Evolutionary conservation across 352 stramenopile species (phyloP).

Genomic region (Globisporangium viniferum): DNA sequence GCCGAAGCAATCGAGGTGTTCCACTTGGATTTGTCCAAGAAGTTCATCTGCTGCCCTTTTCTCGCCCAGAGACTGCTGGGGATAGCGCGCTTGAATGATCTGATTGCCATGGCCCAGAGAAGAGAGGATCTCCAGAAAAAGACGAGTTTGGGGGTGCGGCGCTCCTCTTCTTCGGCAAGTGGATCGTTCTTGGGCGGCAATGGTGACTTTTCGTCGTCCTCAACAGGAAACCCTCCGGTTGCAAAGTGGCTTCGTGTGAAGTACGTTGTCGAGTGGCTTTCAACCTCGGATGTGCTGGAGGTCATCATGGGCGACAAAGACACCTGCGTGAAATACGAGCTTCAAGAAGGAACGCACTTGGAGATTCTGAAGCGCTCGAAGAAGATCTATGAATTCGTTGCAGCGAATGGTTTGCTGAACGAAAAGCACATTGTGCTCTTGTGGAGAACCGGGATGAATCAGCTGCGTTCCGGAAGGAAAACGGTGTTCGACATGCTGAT

Average conservation of each 20-base stretch:
- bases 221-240: constrained; percentile 23
- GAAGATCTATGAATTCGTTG: constrained; percentile 67
- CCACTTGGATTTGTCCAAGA: constrained; percentile 82
- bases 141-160: constrained; percentile 46
- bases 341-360: constrained; percentile 77
- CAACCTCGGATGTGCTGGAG: constrained; percentile 73
- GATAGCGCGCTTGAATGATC: constrained; percentile 67
- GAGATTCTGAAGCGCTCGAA: constrained; percentile 80
- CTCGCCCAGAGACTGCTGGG: constrained; percentile 69
- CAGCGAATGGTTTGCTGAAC: constrained; percentile 49
- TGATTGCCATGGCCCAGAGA: constrained; percentile 74
- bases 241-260: constrained; percentile 74
- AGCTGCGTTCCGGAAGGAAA: constrained; percentile 67
- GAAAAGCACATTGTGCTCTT: constrained; percentile 70
- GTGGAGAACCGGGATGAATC: constrained; percentile 69
- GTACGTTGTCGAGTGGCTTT: constrained; percentile 80
- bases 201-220: constrained; percentile 19
- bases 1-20: constrained; percentile 80
- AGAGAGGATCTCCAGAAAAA: constrained; percentile 65
- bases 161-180: constrained; percentile 29
- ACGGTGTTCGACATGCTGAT: constrained; percentile 74
- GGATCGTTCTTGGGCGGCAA: constrained; percentile 14
- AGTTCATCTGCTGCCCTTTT: constrained; percentile 84
- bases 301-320: constrained; percentile 77
- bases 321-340: constrained; percentile 56